Base-by-base conservation (phyloP, 2,329 filamentous ascomycete species). In the Leptographium wingfieldii region DNA sequence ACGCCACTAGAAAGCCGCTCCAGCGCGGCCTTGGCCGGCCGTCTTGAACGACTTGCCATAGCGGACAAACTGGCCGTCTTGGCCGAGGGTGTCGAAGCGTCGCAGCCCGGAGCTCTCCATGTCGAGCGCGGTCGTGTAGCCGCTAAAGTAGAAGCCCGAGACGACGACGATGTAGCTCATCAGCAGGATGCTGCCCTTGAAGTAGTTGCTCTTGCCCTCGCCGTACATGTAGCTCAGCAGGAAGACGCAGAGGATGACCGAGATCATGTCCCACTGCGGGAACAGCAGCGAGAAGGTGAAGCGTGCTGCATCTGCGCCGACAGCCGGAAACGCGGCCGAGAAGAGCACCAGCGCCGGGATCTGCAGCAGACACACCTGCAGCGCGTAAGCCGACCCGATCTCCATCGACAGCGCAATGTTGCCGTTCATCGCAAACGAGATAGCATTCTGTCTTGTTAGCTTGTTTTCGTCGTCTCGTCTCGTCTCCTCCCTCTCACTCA, bases 381-480 rank as follows among this genome's bases (percentile, higher is more conserved):
- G 78, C 1, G 94, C 94, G 69, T 99, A 99, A 2, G 92, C 92
- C 0, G 92, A 96, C 66, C 94, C 94, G 66, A 99, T 99, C 70
- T 99, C 94, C 94, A 99, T 99, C 46, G 91, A 96, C 22, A 99
- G 77, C 0, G 94, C 94, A 72, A 99, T 97, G 72, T 99, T 99
- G 62, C 94, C 94, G 69, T 99, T 97, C 92, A 99, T 99, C 59
- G 94, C 94, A 71, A 99, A 99, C 0, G 92, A 96, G 62, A 99
- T 99, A 70, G 92, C 94, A 73, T 99, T 99, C 85, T 91, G n/a
- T 40, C 4, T 40, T 3, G 54, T 55, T 14, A 55, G 54, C 54
- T 3, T 48, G 9, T n/a, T 2, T n/a, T 48, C 10, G 16, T 46
- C 19, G 11, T 22, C 43, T 46, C 16, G 14, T 22, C n/a, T 46